phyloP scores from a whole-genome alignment of 1,284 basidiomycete species.

The Cystobasidium slooffiae region DNA sequence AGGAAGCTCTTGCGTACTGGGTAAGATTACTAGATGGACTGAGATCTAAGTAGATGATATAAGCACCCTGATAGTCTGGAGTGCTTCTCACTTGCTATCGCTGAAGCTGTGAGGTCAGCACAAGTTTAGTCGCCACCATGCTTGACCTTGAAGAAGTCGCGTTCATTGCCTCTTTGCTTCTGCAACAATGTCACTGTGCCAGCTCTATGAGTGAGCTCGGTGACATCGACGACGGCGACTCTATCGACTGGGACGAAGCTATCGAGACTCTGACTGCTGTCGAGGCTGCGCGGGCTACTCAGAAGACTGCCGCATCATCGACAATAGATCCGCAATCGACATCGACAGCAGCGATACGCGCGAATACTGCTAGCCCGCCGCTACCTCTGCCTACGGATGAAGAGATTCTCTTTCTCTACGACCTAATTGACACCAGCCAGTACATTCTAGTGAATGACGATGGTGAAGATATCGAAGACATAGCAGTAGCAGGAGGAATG shows the following conservation, averaged over 20 bases:
- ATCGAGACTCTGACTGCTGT: constrained; percentile 21
- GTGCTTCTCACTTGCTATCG: too few species aligned
- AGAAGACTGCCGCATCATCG: neutral
- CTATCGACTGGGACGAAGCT: constrained; percentile 41
- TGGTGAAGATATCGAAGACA: constrained; percentile 39
- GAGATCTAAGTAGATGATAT: too few species aligned
- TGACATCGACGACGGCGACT: constrained; percentile 34
- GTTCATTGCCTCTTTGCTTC: too few species aligned
- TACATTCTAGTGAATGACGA: neutral
- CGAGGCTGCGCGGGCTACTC: constrained; percentile 4
- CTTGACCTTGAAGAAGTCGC: too few species aligned
- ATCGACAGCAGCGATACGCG: constrained; percentile 29
- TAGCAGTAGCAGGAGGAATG: neutral
- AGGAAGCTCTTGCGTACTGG: too few species aligned
- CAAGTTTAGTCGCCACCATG: too few species aligned
- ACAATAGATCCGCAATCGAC: constrained; percentile 12
- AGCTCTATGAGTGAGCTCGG: constrained; percentile 25
- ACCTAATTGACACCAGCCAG: constrained; percentile 16
- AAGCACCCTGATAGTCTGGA: too few species aligned
- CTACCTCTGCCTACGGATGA: constrained; percentile 1
- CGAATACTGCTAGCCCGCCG: neutral
- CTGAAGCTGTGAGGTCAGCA: too few species aligned
- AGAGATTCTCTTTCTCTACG: constrained; percentile 38
- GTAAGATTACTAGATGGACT: too few species aligned
- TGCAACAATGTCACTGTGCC: too few species aligned